A percentile compares a stretch with the other conserved stretches of the same genome.
Evolutionary conservation across 108 stramenopile genomes (phyloP).

Genomic region (Pseudonitzschia multiseries): DNA sequence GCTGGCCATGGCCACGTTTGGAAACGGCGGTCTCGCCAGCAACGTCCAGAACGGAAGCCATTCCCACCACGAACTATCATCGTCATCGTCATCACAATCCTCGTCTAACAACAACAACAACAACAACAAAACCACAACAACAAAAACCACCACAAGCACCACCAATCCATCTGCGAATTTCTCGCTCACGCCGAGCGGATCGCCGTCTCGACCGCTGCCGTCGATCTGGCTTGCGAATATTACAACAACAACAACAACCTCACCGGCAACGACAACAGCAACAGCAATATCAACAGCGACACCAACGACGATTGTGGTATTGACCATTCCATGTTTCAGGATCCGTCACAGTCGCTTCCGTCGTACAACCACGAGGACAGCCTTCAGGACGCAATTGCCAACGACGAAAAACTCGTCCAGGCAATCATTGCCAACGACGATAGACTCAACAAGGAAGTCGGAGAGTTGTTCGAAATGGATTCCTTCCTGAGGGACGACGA

Average conservation of each 20-base stretch:
- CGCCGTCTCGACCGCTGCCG: not conserved
- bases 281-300: not conserved
- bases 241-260: not conserved
- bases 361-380: not conserved
- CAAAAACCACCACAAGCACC: not conserved
- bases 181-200: constrained; percentile 7
- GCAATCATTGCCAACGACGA: constrained; percentile 15
- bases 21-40: not conserved
- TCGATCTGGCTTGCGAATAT: not conserved
- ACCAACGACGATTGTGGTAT: not conserved
- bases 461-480: constrained; percentile 9
- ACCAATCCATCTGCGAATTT: constrained; percentile 9
- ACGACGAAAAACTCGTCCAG: constrained; percentile 10
- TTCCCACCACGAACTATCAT: not conserved
- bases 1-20: constrained; percentile 5
- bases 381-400: not conserved
- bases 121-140: no score
- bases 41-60: not conserved
- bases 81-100: no score
- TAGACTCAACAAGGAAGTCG: constrained; percentile 15
- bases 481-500: not conserved
- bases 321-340: not conserved
- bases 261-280: not conserved
- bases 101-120: no score
- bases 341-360: no score